A percentile compares a stretch with the other conserved stretches of the same genome.
Evolutionary conservation across 768 basidiomycete species (phyloP).

Genomic region (Filobasidium wieringae): DNA sequence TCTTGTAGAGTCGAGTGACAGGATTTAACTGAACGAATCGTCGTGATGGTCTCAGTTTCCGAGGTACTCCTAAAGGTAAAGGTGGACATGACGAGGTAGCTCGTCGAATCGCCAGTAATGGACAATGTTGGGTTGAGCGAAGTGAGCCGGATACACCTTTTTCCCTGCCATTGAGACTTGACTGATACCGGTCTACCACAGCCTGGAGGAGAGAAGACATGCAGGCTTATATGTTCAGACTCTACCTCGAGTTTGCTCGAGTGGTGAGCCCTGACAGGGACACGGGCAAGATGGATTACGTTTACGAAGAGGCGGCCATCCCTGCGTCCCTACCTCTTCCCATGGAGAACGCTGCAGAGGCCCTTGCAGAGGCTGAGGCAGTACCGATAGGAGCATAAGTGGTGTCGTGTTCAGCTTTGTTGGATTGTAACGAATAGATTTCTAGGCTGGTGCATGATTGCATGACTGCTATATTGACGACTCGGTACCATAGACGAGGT

Average conservation of each 20-base stretch:
- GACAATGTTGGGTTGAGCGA: constrained; percentile 40
- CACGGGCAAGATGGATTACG: constrained; percentile 35
- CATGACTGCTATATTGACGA: too few relatives aligned
- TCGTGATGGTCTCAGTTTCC: constrained; percentile 39
- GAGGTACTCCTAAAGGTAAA: constrained; percentile 33
- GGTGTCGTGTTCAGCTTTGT: too few relatives aligned
- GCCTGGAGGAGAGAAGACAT: constrained; percentile 37
- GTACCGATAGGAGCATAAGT: not conserved
- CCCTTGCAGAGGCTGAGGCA: not conserved
- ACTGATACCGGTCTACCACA: constrained; percentile 1
- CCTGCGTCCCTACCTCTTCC: not conserved
- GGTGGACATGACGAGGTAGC: constrained; percentile 39
- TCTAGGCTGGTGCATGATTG: too few relatives aligned
- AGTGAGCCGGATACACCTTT: constrained; percentile 21
- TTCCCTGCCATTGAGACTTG: not conserved
- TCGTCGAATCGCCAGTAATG: constrained; percentile 38
- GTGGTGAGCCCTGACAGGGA: constrained; percentile 36
- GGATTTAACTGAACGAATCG: not conserved
- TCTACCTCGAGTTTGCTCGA: constrained; percentile 39
- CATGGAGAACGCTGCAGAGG: not conserved
- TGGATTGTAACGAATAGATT: too few relatives aligned
- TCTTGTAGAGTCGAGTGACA: not conserved
- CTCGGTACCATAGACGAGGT: too few relatives aligned
- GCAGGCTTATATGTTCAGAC: constrained; percentile 38
- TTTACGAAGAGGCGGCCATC: not conserved